Conservation (phyloP, 2,329 filamentous ascomycete species). For the Penicillium sp. region DNA sequence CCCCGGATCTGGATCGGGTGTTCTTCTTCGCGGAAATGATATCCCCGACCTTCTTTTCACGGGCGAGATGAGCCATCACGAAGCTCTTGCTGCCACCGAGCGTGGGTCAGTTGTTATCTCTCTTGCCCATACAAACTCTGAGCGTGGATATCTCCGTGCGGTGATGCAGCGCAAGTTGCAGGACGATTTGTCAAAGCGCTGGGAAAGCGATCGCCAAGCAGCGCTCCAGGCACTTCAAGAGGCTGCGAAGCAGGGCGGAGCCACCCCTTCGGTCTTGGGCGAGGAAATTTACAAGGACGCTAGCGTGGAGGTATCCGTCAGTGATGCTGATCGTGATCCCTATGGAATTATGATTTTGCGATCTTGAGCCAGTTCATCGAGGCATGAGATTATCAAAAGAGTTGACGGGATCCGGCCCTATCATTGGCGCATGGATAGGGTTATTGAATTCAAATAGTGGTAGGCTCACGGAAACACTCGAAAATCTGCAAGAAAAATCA, state of each 20-base stretch:
- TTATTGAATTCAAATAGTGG: too few species aligned
- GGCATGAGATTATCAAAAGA: neutral
- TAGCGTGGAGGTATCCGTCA: constrained; percentile 70
- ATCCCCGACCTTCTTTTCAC: constrained; percentile 81
- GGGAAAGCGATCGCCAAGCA: constrained; percentile 53
- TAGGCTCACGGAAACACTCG: too few species aligned
- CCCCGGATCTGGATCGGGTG: constrained; percentile 80
- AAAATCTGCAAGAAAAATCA: too few species aligned
- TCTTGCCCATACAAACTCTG: constrained; percentile 91
- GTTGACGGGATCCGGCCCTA: neutral
- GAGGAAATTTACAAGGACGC: constrained; percentile 57
- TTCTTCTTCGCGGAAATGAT: constrained; percentile 60
- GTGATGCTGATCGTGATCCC: constrained; percentile 81
- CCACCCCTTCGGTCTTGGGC: constrained; percentile 38
- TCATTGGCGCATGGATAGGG: neutral
- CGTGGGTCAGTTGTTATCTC: constrained; percentile 79
- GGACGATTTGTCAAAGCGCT: constrained; percentile 60
- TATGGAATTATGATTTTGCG: constrained; percentile 70
- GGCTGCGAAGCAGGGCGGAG: constrained; percentile 28
- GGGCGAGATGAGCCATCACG: constrained; percentile 92
- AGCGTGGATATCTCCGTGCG: constrained; percentile 76
- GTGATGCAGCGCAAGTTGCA: constrained; percentile 70
- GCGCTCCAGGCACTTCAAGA: constrained; percentile 41
- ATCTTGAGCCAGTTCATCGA: constrained; percentile 6
- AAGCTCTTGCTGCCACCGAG: constrained; percentile 83